These are phyloP conservation scores for Citrus cavaleriei DNA, from an alignment of 345 rosid species.

Conservation along the genomic window DNA sequence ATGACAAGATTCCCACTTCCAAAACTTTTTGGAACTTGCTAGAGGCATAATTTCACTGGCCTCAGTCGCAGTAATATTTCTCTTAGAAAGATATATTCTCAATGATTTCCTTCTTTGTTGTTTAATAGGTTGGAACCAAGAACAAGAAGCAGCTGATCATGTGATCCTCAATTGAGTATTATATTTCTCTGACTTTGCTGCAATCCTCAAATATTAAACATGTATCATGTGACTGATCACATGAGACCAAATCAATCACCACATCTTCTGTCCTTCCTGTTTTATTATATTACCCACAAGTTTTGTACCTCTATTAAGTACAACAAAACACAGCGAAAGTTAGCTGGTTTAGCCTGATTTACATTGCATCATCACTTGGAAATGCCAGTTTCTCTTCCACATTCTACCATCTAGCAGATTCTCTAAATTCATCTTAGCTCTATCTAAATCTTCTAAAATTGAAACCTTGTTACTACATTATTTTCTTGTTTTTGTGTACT, in stretches of 20 bases:
- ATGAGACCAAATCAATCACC: constrained; percentile 35
- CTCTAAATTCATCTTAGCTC: background rate
- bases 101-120: constrained; percentile 14
- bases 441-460: constrained; percentile 3
- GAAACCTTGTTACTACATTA: background rate
- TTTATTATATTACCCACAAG: constrained; percentile 1
- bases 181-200: constrained; percentile 24
- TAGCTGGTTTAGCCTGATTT: constrained; percentile 29
- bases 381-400: constrained; percentile 13
- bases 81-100: background rate
- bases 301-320: constrained; percentile 8
- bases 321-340: constrained; percentile 18
- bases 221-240: constrained; percentile 39
- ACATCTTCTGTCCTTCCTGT: constrained; percentile 18
- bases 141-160: constrained; percentile 39
- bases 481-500: background rate
- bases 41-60: constrained; percentile 12
- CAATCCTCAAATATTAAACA: constrained; percentile 18
- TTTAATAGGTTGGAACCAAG: constrained; percentile 26
- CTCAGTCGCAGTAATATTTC: background rate
- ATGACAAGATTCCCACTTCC: constrained; percentile 13
- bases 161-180: constrained; percentile 34
- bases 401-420: constrained; percentile 4
- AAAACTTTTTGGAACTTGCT: constrained; percentile 1
- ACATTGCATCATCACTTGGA: constrained; percentile 14